Evolutionary conservation across 2,329 filamentous ascomycete genomes (phyloP).

Genomic region (Fusarium albidum): DNA sequence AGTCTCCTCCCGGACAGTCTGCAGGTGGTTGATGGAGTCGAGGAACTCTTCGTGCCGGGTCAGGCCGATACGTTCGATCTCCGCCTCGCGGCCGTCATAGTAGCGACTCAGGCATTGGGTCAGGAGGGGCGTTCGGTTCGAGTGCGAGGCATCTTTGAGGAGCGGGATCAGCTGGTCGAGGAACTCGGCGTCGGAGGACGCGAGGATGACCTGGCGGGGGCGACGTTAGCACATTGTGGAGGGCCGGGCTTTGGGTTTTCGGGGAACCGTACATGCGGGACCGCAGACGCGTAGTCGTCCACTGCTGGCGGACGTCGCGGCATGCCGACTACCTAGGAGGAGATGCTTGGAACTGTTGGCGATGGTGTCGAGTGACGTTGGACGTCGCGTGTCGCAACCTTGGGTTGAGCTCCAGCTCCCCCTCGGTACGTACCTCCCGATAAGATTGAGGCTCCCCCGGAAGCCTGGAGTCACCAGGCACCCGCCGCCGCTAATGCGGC

Average conservation of each 20-base stretch:
- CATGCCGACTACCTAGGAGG: constrained; percentile 44
- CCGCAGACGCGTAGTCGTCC: constrained; percentile 57
- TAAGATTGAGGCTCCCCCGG: background rate
- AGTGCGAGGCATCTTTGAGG: constrained; percentile 85
- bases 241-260: constrained; percentile 21
- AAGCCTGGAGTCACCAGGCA: background rate
- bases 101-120: constrained; percentile 77
- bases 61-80: constrained; percentile 94
- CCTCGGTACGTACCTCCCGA: constrained; percentile 9
- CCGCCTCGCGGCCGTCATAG: constrained; percentile 83
- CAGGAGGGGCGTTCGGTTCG: constrained; percentile 76
- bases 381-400: constrained; percentile 32
- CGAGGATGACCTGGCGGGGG: constrained; percentile 87
- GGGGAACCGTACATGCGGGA: constrained; percentile 51
- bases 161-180: constrained; percentile 95
- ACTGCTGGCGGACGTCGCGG: constrained; percentile 55
- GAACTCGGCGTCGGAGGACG: constrained; percentile 90
- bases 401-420: constrained; percentile 10
- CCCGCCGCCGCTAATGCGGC: background rate
- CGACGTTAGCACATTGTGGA: constrained; percentile 17
- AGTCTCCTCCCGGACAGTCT: constrained; percentile 89
- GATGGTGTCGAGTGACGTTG: constrained; percentile 18
- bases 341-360: constrained; percentile 16
- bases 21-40: constrained; percentile 90
- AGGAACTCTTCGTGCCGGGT: constrained; percentile 98